These are phyloP conservation scores for Neoboletus magnificus DNA, from an alignment of 768 basidiomycete species.

Conservation along the genomic window DNA sequence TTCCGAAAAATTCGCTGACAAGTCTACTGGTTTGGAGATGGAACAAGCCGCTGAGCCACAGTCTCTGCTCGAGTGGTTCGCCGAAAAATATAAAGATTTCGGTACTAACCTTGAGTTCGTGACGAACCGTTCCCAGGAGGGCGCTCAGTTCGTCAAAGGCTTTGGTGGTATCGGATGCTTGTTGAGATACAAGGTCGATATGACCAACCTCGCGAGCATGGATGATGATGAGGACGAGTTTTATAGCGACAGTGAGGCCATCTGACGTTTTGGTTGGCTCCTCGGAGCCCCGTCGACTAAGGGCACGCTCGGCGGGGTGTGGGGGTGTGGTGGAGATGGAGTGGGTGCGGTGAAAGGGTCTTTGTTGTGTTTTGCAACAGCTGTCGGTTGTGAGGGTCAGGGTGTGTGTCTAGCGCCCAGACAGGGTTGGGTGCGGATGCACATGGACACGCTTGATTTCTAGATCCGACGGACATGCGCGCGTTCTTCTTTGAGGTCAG, in stretches of 20 bases:
- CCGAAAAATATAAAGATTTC: conserved; percentile 98
- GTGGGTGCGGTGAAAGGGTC: conserved; percentile 1
- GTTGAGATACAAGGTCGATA: conserved; percentile 96
- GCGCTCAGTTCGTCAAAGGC: conserved; percentile 96
- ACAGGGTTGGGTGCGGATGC: conserved; percentile 9
- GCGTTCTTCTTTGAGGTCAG: conserved; percentile 21
- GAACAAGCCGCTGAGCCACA: conserved; percentile 81
- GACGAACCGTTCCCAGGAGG: conserved; percentile 95
- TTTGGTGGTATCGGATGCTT: conserved; percentile 98
- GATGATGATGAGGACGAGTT: conserved; percentile 87
- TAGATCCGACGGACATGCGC: conserved; percentile 14
- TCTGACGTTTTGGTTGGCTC: conserved; percentile 90
- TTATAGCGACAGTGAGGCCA: conserved; percentile 68
- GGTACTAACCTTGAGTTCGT: conserved; percentile 95
- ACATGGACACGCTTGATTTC: conserved; percentile 1
- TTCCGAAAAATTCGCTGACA: conserved; percentile 92
- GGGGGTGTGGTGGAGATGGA: conserved; percentile 22
- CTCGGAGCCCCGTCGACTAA: conserved; percentile 67
- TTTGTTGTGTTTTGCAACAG: conserved; percentile 6
- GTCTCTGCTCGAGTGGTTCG: conserved; percentile 94
- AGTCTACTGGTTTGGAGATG: conserved; percentile 95
- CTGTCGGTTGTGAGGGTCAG: neutral
- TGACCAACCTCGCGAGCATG: conserved; percentile 67
- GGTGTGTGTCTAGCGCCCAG: conserved; percentile 6
- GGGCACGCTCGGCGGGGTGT: conserved; percentile 69